Base-by-base conservation (phyloP, 139 green algal species). In the Volvox reticuliferus region DNA sequence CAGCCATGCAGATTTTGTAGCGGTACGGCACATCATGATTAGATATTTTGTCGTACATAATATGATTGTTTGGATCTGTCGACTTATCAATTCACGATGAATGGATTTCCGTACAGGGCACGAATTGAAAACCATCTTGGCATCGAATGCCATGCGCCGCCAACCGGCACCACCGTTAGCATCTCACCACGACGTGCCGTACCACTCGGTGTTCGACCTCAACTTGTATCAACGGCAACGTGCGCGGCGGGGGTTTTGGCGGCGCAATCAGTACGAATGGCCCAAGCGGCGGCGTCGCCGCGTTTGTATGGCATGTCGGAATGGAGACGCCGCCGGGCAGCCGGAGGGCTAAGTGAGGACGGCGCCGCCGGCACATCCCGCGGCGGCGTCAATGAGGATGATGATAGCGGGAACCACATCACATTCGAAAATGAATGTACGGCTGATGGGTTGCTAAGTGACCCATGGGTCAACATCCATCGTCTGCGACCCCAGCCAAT, bases 101-200 rank as follows among this genome's bases (percentile, higher is more conserved):
- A 55, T 55, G 44, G 44, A 55, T 55, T 55, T 55, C 65, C 65
- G 61, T 24, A 61, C 87, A 91, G 87, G 1, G 33, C 22, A 55
- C 75, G 76, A 33, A 91, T 91, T 18, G n/a, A 91, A 35, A 18
- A 33, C 14, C 37, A 26, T 5, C 35, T 91, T 61, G 87, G 87
- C 33, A 91, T 91, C 21, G 76, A 86, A 32, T 91, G 76, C 62
- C 76, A 91, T 63, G 75, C 76, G 37, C 87, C 87, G 16, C 62
- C 87, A 21, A 91, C 87, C 16, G 87, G 87, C 22, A 86, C 62
- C 28, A 32, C 76, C 61, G 76, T 91, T 62, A 68, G 32, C 33
- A 84, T 91, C 30, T 2, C 24, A 0, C 33, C 87, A 18, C 87
- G 76, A 20, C 33, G 18, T 2, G 26, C 62, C 33, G 61, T 91